These are phyloP conservation scores for Rhodosporidiobolus odoratus DNA, from an alignment of 768 basidiomycete species.

Conservation along the genomic window DNA sequence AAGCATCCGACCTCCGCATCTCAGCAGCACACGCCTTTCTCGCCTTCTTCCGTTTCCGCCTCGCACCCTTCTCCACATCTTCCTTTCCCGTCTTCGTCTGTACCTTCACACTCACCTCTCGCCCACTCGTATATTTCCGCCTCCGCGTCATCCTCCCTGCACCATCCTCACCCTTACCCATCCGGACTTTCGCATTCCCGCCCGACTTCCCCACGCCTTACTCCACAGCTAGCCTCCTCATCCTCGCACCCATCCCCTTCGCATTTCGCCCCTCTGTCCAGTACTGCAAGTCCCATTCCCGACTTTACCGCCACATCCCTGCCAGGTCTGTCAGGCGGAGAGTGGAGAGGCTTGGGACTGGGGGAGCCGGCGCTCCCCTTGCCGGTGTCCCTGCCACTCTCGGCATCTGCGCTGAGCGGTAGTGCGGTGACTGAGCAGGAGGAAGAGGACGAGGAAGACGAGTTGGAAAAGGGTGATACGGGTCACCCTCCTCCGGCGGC, in stretches of 20 bases:
- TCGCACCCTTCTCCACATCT: not conserved
- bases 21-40: not conserved
- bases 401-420: not conserved
- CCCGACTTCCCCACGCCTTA: slow-evolving; percentile 20
- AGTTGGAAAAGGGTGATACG: not conserved
- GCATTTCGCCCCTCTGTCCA: not conserved
- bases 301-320: slow-evolving; percentile 2
- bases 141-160: too few species aligned
- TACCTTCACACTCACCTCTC: not conserved
- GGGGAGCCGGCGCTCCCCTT: slow-evolving; percentile 26
- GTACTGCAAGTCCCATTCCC: slow-evolving; percentile 19
- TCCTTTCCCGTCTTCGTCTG: not conserved
- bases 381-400: not conserved
- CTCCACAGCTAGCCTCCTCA: not conserved
- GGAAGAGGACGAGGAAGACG: not conserved
- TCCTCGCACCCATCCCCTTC: slow-evolving; percentile 12
- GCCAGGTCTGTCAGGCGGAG: not conserved
- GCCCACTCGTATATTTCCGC: not conserved
- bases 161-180: slow-evolving; percentile 20
- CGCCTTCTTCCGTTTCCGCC: not conserved
- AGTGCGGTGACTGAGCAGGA: not conserved
- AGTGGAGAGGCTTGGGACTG: not conserved
- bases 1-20: not conserved
- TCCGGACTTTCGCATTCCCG: slow-evolving; percentile 24
- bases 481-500: not conserved